phyloP scores from a whole-genome alignment of 2,329 filamentous ascomycete genomes.

The Lasiodiplodia sp. region DNA sequence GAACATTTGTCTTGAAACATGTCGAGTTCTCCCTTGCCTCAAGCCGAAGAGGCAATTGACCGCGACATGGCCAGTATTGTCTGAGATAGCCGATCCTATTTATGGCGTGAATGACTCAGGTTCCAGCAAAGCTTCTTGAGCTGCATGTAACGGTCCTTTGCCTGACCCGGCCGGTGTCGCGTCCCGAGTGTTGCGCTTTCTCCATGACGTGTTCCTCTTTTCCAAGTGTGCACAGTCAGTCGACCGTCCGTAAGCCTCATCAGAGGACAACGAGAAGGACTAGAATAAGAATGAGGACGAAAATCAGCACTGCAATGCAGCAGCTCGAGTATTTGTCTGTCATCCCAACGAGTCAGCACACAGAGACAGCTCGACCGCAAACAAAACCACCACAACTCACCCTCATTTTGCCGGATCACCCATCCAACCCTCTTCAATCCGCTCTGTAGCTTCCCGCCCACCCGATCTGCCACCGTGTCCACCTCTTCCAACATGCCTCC shows the following conservation, averaged over 20 bases:
- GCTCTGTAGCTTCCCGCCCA: conserved; percentile 82
- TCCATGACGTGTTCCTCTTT: not conserved
- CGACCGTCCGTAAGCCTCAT: conserved; percentile 38
- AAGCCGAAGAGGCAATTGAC: not conserved
- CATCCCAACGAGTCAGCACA: conserved; percentile 13
- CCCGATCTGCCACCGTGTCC: conserved; percentile 83
- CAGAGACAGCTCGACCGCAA: conserved; percentile 29
- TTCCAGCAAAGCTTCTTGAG: not conserved
- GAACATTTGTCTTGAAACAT: not conserved
- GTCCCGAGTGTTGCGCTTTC: not conserved
- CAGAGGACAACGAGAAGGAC: conserved; percentile 75
- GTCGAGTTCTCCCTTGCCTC: conserved; percentile 1
- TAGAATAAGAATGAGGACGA: conserved; percentile 85
- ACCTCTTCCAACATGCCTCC: conserved; percentile 85
- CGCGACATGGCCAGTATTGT: not conserved
- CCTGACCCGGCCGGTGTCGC: not conserved
- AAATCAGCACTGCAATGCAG: conserved; percentile 87
- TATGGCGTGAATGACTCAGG: not conserved
- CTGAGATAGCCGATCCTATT: not conserved
- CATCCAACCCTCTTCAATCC: conserved; percentile 86
- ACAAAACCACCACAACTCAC: conserved; percentile 58
- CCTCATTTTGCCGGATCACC: conserved; percentile 90
- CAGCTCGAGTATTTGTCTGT: conserved; percentile 78
- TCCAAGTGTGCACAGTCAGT: not conserved
- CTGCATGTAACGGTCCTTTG: not conserved